Percentiles rank a stretch among this genome's conserved stretches.
These are phyloP conservation scores for Smittium culicis DNA, from an alignment of 371 early-diverging fungal genomes.

Conservation along the genomic window DNA sequence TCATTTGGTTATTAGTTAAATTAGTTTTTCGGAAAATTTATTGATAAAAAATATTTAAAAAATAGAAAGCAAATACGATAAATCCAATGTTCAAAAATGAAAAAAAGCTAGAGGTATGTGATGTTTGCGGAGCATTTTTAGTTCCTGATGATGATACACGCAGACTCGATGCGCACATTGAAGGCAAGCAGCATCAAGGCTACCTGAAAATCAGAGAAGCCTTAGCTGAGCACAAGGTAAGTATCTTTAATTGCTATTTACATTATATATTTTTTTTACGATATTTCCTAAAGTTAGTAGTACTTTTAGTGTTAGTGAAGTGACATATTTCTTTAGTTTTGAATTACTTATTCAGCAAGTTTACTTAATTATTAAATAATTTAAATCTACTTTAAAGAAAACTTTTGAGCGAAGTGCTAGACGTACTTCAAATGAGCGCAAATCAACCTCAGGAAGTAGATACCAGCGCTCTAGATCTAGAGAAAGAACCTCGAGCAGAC, in stretches of 20 bases:
- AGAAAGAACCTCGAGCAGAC: neutral
- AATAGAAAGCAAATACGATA: constrained; percentile 44
- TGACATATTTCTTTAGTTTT: too few relatives aligned
- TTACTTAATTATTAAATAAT: too few relatives aligned
- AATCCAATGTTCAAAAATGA: constrained; percentile 56
- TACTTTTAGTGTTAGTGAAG: too few relatives aligned
- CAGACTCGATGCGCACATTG: constrained; percentile 70
- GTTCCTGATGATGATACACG: constrained; percentile 70
- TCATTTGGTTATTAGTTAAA: neutral
- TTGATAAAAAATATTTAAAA: neutral
- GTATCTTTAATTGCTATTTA: too few relatives aligned
- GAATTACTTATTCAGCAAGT: too few relatives aligned
- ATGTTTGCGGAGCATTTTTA: constrained; percentile 77
- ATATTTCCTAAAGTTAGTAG: too few relatives aligned
- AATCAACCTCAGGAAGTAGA: neutral
- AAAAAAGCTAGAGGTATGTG: constrained; percentile 72
- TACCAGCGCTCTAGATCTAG: neutral
- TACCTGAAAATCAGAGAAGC: constrained; percentile 68
- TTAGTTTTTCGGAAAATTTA: neutral
- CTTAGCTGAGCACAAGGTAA: constrained; percentile 50
- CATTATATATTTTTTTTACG: neutral
- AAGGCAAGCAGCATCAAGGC: constrained; percentile 81
- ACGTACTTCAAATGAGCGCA: neutral
- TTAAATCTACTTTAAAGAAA: too few relatives aligned
- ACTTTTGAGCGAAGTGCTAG: neutral